Evolutionary conservation across 768 basidiomycete species (phyloP).

Genomic region (Termitomyces sp.): DNA sequence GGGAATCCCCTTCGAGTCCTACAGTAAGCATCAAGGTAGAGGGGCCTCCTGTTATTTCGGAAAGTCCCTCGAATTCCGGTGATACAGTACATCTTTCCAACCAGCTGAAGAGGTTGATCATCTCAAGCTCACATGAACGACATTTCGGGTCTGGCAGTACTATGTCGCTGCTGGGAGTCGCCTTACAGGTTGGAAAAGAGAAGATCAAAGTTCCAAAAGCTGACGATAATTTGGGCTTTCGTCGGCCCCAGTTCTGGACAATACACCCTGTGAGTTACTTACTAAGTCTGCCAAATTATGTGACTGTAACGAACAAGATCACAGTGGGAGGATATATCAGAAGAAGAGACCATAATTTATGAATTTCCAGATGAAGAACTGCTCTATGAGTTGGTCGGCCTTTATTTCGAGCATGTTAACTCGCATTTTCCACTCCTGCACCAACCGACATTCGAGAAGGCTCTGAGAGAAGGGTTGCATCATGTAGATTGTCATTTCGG

Average conservation of each 20-base stretch:
- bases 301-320: constrained; percentile 1
- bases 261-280: constrained; percentile 15
- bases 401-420: constrained; percentile 59
- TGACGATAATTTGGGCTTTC: constrained; percentile 4
- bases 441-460: constrained; percentile 56
- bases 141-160: constrained; percentile 19
- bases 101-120: constrained; percentile 15
- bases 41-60: background rate
- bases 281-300: background rate
- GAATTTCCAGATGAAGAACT: constrained; percentile 50
- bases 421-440: constrained; percentile 61
- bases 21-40: background rate
- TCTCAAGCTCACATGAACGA: constrained; percentile 12
- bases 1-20: constrained; percentile 4
- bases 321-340: constrained; percentile 36
- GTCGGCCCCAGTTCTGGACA: constrained; percentile 17
- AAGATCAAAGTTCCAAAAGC: background rate
- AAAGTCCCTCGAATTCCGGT: background rate
- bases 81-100: constrained; percentile 13
- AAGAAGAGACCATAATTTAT: constrained; percentile 21
- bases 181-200: constrained; percentile 15
- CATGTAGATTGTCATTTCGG: constrained; percentile 49
- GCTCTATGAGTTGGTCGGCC: constrained; percentile 42
- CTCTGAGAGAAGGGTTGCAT: constrained; percentile 45
- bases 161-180: constrained; percentile 18